phyloP scores from a whole-genome alignment of 23 red algal genomes.

The Gracilaria gracilis region DNA sequence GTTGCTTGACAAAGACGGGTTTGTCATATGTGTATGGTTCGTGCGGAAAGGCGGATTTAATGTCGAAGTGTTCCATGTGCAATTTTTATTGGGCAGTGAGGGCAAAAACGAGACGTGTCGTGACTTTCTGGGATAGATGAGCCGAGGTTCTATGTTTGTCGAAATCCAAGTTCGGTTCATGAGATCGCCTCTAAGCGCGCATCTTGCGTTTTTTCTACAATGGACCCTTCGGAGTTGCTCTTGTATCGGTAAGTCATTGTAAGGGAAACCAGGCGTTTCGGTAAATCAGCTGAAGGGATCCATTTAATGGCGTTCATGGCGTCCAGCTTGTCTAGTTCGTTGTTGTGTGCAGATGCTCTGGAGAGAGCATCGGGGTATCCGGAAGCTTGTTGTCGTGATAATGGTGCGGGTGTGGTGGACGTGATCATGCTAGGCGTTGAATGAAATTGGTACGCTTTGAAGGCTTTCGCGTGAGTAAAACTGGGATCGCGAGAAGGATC shows the following conservation, averaged over 20 bases:
- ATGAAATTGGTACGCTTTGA: neutral
- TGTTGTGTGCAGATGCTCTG: constrained; percentile 27
- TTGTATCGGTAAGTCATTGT: constrained; percentile 59
- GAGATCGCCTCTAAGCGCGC: constrained; percentile 4
- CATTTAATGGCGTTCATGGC: constrained; percentile 32
- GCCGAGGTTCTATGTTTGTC: constrained; percentile 27
- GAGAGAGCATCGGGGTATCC: neutral
- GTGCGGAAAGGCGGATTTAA: constrained; percentile 13
- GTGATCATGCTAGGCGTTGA: neutral
- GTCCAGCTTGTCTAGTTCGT: constrained; percentile 36
- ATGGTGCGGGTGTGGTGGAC: neutral
- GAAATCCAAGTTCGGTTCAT: constrained; percentile 25
- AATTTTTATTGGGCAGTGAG: constrained; percentile 18
- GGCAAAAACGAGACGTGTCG: neutral
- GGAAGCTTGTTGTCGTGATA: constrained; percentile 2
- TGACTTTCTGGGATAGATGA: constrained; percentile 3
- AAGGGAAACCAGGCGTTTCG: neutral
- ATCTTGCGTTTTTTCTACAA: constrained; percentile 11
- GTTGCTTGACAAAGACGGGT: neutral
- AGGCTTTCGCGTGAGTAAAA: neutral
- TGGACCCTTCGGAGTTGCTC: neutral
- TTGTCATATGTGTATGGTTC: constrained; percentile 21
- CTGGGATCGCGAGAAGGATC: neutral
- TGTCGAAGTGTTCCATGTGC: constrained; percentile 28
- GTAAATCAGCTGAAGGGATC: neutral